These are phyloP conservation scores for Penicillium sp. DNA, from an alignment of 2,329 filamentous ascomycete genomes.

Conservation along the genomic window DNA sequence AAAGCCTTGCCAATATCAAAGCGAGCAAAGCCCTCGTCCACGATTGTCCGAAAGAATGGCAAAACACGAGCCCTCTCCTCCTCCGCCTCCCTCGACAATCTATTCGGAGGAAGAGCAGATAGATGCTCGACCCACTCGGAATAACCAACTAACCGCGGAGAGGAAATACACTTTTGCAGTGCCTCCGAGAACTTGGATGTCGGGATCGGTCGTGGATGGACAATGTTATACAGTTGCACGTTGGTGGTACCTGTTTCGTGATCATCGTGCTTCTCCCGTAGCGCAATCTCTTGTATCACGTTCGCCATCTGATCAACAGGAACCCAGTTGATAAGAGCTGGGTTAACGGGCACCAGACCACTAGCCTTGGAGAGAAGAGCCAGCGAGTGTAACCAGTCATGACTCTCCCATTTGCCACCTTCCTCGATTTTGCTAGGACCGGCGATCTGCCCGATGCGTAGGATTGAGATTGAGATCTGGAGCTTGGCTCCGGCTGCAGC, in stretches of 20 bases:
- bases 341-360: conserved; percentile 5
- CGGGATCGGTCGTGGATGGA: conserved; percentile 8
- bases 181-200: conserved; percentile 5
- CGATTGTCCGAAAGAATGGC: conserved; percentile 8
- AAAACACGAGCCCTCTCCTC: conserved; percentile 9
- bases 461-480: conserved; percentile 10
- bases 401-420: conserved; percentile 11
- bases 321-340: conserved; percentile 10
- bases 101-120: conserved; percentile 5
- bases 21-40: neutral
- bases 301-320: conserved; percentile 10
- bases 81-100: conserved; percentile 11
- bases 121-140: conserved; percentile 8
- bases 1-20: conserved; percentile 4
- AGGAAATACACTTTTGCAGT: conserved; percentile 8
- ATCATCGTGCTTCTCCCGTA: conserved; percentile 4
- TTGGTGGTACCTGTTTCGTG: conserved; percentile 3
- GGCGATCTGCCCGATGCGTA: conserved; percentile 9
- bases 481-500: conserved; percentile 9
- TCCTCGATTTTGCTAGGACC: conserved; percentile 7
- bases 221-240: conserved; percentile 9
- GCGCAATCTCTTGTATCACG: conserved; percentile 3
- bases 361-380: conserved; percentile 11
- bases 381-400: conserved; percentile 11
- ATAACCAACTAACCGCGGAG: conserved; percentile 4